phyloP scores from a whole-genome alignment of 441 rosid species.

The Breynia disticha region DNA sequence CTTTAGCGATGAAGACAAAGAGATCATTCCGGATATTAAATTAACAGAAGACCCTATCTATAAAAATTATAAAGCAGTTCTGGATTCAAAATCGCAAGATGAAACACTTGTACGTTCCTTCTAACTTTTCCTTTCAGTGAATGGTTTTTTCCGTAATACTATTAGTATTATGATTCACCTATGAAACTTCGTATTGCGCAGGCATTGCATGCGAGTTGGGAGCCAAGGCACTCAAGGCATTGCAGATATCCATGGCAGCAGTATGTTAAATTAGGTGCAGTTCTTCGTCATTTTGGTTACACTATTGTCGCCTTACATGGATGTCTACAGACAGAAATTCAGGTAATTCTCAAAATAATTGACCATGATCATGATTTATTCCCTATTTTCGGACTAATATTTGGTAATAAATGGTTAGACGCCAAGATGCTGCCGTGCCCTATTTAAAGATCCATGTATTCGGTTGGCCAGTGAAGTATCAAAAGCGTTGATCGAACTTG shows the following conservation, averaged over 20 bases:
- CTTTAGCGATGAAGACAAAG: conserved; percentile 28
- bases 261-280: conserved; percentile 72
- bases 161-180: too few species aligned
- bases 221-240: conserved; percentile 59
- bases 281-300: conserved; percentile 81
- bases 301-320: conserved; percentile 79
- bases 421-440: conserved; percentile 52
- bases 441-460: conserved; percentile 70
- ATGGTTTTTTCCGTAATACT: too few species aligned
- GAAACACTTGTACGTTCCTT: conserved; percentile 58
- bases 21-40: conserved; percentile 20
- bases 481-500: conserved; percentile 52
- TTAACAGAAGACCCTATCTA: conserved; percentile 52
- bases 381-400: too few species aligned
- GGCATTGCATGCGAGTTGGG: conserved; percentile 89
- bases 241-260: conserved; percentile 76
- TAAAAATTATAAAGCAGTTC: conserved; percentile 64
- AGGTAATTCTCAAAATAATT: conserved; percentile 28
- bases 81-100: conserved; percentile 81
- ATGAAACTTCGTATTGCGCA: too few species aligned
- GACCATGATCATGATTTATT: too few species aligned
- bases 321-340: conserved; percentile 72
- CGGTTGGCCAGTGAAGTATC: conserved; percentile 57
- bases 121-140: too few species aligned
- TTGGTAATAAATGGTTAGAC: conserved; percentile 16